Percentiles rank a stretch among this genome's conserved stretches.
These are phyloP conservation scores for Linum trigynum DNA, from an alignment of 345 rosid species.

Conservation along the genomic window DNA sequence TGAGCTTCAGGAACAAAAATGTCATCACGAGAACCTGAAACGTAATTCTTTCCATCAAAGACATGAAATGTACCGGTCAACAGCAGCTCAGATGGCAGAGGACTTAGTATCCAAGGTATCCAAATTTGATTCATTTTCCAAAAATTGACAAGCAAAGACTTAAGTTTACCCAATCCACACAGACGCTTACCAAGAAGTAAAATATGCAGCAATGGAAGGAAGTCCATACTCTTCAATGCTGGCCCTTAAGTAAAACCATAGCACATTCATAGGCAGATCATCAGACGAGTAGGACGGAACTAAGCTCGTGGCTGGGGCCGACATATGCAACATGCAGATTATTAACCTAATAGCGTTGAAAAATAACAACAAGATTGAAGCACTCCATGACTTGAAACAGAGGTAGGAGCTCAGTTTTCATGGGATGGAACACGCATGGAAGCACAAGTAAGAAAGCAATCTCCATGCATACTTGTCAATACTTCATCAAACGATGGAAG, in stretches of 20 bases:
- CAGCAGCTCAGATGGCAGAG: background rate
- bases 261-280: slow-evolving; percentile 25
- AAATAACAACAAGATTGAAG: background rate
- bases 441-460: background rate
- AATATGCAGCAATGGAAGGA: slow-evolving; percentile 30
- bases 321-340: slow-evolving; percentile 40
- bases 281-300: slow-evolving; percentile 15
- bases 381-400: background rate
- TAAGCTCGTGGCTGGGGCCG: slow-evolving; percentile 26
- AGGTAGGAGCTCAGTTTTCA: background rate
- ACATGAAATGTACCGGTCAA: background rate
- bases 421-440: background rate
- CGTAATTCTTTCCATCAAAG: no score
- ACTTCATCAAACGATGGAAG: background rate
- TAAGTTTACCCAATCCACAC: background rate
- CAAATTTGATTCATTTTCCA: background rate
- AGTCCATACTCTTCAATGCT: slow-evolving; percentile 29
- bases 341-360: slow-evolving; percentile 24
- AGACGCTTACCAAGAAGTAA: slow-evolving; percentile 24
- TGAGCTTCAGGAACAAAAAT: background rate
- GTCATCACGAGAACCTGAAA: background rate
- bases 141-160: background rate
- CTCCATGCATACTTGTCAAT: background rate
- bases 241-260: slow-evolving; percentile 21
- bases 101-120: no score